phyloP scores from a whole-genome alignment of 1,139 yeast genomes.

The Pneumocystis oryctolagi region DNA sequence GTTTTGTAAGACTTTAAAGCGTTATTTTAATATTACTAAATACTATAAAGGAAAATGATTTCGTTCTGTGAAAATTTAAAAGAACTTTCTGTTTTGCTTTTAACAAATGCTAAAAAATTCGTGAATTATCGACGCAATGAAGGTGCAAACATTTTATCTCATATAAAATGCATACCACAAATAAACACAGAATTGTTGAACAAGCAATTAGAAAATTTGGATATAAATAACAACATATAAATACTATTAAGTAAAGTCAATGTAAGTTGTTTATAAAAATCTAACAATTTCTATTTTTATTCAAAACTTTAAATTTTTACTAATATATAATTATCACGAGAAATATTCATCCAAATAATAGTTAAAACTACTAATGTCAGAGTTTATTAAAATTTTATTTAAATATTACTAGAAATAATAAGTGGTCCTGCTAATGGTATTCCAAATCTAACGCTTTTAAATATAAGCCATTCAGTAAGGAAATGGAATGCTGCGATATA shows the following conservation, averaged over 20 bases:
- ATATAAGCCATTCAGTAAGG: conserved; percentile 65
- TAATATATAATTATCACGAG: not conserved
- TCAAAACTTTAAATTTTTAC: not conserved
- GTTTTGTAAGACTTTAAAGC: not conserved
- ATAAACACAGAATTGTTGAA: not conserved
- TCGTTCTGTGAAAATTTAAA: not conserved
- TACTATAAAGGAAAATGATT: not conserved
- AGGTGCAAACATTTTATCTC: not conserved
- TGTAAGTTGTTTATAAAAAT: not conserved
- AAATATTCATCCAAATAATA: not conserved
- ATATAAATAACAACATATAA: not conserved
- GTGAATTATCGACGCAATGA: not conserved
- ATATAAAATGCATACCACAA: not conserved
- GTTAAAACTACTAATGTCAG: not conserved
- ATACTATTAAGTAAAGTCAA: not conserved
- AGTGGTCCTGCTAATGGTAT: conserved; percentile 77
- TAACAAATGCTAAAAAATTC: not conserved
- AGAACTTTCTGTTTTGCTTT: not conserved
- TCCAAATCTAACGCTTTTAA: conserved; percentile 65
- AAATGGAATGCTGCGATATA: conserved; percentile 81
- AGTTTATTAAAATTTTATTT: not conserved
- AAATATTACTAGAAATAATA: not conserved
- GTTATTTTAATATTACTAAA: not conserved
- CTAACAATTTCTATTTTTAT: not conserved
- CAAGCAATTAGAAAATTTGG: not conserved